Evolutionary conservation across 148 eudicot genomes (phyloP), one percentile per base, ranked within the genome.

Genomic region (Rheum nobile): DNA sequence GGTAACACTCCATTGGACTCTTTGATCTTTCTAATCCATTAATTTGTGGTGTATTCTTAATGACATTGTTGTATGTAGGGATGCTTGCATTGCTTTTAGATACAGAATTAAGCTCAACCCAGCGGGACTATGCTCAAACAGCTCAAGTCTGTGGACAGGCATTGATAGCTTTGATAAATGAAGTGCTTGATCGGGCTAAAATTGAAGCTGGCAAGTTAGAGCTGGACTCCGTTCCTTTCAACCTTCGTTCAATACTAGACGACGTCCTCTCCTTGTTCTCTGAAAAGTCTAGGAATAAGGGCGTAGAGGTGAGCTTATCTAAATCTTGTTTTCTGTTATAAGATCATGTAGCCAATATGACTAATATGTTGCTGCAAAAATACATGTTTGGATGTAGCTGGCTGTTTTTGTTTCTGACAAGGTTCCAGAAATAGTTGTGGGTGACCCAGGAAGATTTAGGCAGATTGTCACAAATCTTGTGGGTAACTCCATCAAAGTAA

Each of bases 151-250:
- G 93, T 75, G 93, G 90, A 42, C 81, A 85, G 80, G 86, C 93
- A 43, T 76, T 89, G 76, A 87, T 89, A 76, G 80, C 88, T 14
- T 79, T 89, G 77, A 89, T 89, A 76, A 89, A 89, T 78, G 90
- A 86, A 82, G 93, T 89, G 81, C 93, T 89, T 75, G 93, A 89
- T 68, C 78, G 88, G 61, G 90, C 93, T 32, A 89, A 89, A 76
- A 89, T 89, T 44, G 93, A 89, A 83, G 93, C 90, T 76, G 88
- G 90, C 75, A 89, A 87, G 82, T 78, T 89, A 63, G 93, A 86
- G 71, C 82, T 89, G 42, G 85, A 89, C 72, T 83, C 83, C 39
- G 90, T 89, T 57, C 90, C 88, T 12, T 89, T 89, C 83, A 83
- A 85, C 74, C 77, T 89, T 75, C 90, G 93, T 42, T 79, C 87